Conservation (phyloP, 495 filamentous ascomycete species). For the Haplographium delicatum region DNA sequence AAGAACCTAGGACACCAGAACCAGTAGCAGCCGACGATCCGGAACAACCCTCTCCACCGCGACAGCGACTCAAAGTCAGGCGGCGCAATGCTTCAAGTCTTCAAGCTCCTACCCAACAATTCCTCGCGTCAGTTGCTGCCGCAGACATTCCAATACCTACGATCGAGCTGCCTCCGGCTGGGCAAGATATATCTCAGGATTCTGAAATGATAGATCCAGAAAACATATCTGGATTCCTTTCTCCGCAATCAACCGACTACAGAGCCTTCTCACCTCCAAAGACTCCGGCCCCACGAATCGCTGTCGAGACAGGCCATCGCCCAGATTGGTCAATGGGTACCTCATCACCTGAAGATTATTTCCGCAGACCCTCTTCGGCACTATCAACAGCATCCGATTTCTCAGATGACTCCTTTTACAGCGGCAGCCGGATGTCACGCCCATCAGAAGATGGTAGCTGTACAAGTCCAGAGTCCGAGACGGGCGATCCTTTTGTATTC, state of each 20-base stretch:
- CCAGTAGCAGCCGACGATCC: slow-evolving; percentile 11
- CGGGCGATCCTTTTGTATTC: slow-evolving; percentile 22
- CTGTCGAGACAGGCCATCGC: slow-evolving; percentile 8
- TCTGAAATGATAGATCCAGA: slow-evolving; percentile 30
- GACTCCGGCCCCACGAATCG: slow-evolving; percentile 18
- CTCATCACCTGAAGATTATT: slow-evolving; percentile 15
- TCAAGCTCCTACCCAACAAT: slow-evolving; percentile 48
- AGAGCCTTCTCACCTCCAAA: slow-evolving; percentile 17
- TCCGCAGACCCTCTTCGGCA: slow-evolving; percentile 11
- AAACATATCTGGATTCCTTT: slow-evolving; percentile 12
- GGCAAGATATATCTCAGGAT: slow-evolving; percentile 28
- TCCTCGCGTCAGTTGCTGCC: slow-evolving; percentile 51
- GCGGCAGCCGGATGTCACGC: slow-evolving; percentile 32
- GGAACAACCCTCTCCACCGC: slow-evolving; percentile 20
- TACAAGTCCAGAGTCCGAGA: slow-evolving; percentile 37
- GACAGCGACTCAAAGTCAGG: slow-evolving; percentile 20
- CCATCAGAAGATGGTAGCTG: slow-evolving; percentile 41
- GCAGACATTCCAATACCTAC: slow-evolving; percentile 45
- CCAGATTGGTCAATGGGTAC: slow-evolving; percentile 24
- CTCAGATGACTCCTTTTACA: slow-evolving; percentile 27
- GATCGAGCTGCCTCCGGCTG: slow-evolving; percentile 36
- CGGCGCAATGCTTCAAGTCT: slow-evolving; percentile 34
- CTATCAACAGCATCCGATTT: slow-evolving; percentile 21
- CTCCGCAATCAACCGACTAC: slow-evolving; percentile 11
- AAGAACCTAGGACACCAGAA: slow-evolving; percentile 24